Evolutionary conservation across 352 stramenopile species (phyloP), one percentile per base, ranked within the genome.

Genomic region (Pythium brassicae): DNA sequence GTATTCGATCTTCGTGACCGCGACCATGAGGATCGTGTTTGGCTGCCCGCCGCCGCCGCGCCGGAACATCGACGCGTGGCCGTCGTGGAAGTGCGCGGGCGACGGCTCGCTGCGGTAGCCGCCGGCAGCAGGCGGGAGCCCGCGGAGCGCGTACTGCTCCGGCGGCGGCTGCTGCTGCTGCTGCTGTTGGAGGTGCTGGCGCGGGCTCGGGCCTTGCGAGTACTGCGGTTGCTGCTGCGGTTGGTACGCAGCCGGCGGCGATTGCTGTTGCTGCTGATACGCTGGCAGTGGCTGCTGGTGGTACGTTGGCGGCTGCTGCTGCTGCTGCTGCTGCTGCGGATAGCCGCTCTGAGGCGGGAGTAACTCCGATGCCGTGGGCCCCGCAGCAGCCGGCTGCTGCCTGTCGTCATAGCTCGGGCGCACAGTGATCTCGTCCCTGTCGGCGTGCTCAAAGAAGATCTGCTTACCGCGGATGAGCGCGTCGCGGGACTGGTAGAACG

Each of bases 1-100:
- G 63, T 90, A 93, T 53, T 93, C 76, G 39, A 93, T 91, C 49
- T 89, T 90, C 50, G 80, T 83, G 32, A 93, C 74, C 1, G 77
- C 75, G 12, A 87, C 80, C 78, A 93, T 87, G 23, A 93, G 55
- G 51, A 93, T 91, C 54, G 79, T 81, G 55, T 87, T 86, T 0
- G 76, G 65, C 34, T 62, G 55, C 9, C 68, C 75, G 34, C 65
- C 64, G 8, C 72, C 64, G 52, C 79, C 71, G 53, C 72, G 64
- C 40, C 57, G 58, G 20, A 19, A 14, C 42, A 47, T 47, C 9
- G 42, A 47, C 0, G 20, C 17, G 14, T 22, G 20, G 4, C n/a
- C 20, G 20, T 47, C 42, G n/a, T 47, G 19, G 20, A 47, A 47
- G 20, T 47, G 42, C 42, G 20, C n/a, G 2, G 20, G 42, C 10